A percentile compares a stretch with the other conserved stretches of the same genome.
Evolutionary conservation across 495 filamentous ascomycete genomes (phyloP).

Genomic region (Aspergillus indologenus): DNA sequence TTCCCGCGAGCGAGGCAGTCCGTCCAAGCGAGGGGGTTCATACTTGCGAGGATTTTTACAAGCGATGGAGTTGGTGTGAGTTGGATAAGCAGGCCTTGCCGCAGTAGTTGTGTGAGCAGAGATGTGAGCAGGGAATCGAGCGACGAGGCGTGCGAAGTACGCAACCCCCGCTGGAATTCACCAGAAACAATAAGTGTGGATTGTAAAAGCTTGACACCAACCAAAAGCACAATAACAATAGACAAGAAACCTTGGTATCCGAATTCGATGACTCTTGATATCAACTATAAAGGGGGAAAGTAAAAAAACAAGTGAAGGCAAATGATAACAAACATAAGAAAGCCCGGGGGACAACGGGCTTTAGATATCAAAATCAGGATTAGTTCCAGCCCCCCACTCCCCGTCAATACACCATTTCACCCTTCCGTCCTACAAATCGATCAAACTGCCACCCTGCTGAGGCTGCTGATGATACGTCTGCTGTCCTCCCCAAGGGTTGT

Average conservation of each 20-base stretch:
- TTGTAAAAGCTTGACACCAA: too few relatives aligned
- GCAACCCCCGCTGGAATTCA: too few relatives aligned
- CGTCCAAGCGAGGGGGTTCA: too few relatives aligned
- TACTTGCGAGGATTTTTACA: too few relatives aligned
- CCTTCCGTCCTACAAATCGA: slow-evolving; percentile 66
- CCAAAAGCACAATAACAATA: background rate
- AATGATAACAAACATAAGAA: slow-evolving; percentile 4
- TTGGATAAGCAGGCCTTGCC: too few relatives aligned
- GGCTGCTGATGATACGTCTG: slow-evolving; percentile 56
- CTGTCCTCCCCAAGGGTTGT: slow-evolving; percentile 69
- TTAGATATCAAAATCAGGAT: slow-evolving; percentile 5
- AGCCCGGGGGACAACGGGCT: slow-evolving; percentile 2
- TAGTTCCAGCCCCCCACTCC: slow-evolving; percentile 2
- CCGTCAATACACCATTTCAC: slow-evolving; percentile 3
- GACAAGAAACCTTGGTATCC: background rate
- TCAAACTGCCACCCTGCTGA: slow-evolving; percentile 74
- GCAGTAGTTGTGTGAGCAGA: too few relatives aligned
- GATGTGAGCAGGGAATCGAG: too few relatives aligned
- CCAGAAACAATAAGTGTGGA: too few relatives aligned
- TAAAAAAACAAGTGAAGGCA: background rate
- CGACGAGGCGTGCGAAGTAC: too few relatives aligned
- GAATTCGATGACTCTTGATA: background rate
- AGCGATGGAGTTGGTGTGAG: too few relatives aligned
- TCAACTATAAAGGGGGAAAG: background rate
- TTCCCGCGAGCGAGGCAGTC: too few relatives aligned